Conservation (phyloP, 2,329 filamentous ascomycete genomes). For the Diaporthe destruens region DNA sequence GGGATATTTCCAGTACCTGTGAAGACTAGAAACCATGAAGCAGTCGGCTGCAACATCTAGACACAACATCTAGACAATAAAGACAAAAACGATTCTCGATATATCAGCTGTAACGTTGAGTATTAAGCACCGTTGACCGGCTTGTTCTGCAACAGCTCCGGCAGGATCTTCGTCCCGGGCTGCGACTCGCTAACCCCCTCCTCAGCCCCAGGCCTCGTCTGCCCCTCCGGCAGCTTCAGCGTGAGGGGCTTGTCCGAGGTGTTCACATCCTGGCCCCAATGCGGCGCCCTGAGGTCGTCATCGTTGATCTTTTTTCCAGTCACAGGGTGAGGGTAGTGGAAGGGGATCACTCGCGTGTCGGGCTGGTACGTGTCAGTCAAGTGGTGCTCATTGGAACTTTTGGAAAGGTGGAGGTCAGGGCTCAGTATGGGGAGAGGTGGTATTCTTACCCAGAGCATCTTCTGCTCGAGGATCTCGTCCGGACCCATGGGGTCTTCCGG, state of each 20-base stretch:
- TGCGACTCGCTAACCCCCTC: constrained; percentile 45
- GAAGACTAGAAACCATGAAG: neutral
- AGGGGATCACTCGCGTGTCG: constrained; percentile 66
- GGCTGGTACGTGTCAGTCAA: constrained; percentile 49
- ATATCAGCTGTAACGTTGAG: neutral
- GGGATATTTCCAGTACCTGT: neutral
- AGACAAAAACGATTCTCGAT: too few species aligned
- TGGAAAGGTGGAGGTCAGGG: too few species aligned
- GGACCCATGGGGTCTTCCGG: constrained; percentile 64
- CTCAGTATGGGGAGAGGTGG: too few species aligned
- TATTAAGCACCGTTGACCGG: constrained; percentile 39
- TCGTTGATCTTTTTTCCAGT: constrained; percentile 58
- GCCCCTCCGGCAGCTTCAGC: constrained; percentile 54
- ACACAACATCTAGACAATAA: neutral
- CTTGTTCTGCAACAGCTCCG: constrained; percentile 52
- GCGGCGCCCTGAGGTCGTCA: constrained; percentile 63
- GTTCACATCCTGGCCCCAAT: constrained; percentile 56
- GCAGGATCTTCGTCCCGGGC: constrained; percentile 52
- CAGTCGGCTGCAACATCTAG: neutral
- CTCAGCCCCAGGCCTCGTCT: constrained; percentile 50
- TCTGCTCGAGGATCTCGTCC: constrained; percentile 65
- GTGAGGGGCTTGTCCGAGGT: constrained; percentile 57
- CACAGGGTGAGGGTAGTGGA: constrained; percentile 65
- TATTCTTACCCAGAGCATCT: constrained; percentile 59
- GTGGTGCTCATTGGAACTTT: too few species aligned